Evolutionary conservation across 1,284 basidiomycete genomes (phyloP).

Genomic region (Coniophora puteana): DNA sequence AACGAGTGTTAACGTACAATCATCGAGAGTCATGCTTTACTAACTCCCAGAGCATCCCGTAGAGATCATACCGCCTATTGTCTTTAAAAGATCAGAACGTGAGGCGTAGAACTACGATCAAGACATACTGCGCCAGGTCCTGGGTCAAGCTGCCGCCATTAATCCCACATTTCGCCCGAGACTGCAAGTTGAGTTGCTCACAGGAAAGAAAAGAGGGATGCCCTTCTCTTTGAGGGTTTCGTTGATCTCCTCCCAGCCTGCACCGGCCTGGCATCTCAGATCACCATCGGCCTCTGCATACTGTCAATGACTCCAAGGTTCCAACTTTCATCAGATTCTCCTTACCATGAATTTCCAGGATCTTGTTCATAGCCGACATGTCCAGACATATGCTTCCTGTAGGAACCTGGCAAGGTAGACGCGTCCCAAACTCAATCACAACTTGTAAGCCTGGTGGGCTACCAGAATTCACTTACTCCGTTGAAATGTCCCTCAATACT

Average conservation of each 20-base stretch:
- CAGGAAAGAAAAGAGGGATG: slow-evolving; percentile 69
- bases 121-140: slow-evolving; percentile 47
- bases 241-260: slow-evolving; percentile 90
- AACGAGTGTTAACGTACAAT: neutral
- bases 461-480: slow-evolving; percentile 26
- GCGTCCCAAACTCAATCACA: slow-evolving; percentile 4
- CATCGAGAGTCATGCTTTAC: slow-evolving; percentile 15
- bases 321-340: neutral
- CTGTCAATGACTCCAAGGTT: neutral
- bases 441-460: too few species aligned
- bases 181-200: too few species aligned
- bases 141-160: slow-evolving; percentile 40
- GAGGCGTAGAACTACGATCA: slow-evolving; percentile 1
- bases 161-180: neutral
- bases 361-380: slow-evolving; percentile 61
- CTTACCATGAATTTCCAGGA: slow-evolving; percentile 46
- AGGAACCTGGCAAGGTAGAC: slow-evolving; percentile 29
- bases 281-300: slow-evolving; percentile 59
- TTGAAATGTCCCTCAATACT: slow-evolving; percentile 49
- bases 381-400: slow-evolving; percentile 68
- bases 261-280: slow-evolving; percentile 76
- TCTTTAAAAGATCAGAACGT: slow-evolving; percentile 28
- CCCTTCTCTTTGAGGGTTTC: slow-evolving; percentile 63
- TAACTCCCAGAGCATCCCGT: slow-evolving; percentile 54
- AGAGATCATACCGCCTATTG: slow-evolving; percentile 55